phyloP scores from a whole-genome alignment of 495 filamentous ascomycete genomes.

The Penicillium bialowiezense region DNA sequence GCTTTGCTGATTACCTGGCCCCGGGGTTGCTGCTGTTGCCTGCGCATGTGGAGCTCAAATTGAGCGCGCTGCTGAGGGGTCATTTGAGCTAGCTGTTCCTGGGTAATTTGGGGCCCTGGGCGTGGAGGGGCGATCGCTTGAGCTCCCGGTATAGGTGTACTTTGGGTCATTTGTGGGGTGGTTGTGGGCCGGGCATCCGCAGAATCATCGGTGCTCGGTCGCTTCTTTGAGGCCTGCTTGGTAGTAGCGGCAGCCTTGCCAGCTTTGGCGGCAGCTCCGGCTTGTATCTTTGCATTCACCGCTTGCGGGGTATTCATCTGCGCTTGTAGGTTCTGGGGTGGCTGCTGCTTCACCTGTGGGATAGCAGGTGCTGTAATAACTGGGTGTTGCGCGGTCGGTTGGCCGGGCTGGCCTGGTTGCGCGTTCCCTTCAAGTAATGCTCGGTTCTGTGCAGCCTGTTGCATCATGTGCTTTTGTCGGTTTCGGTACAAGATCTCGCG shows the following conservation, averaged over 20 bases:
- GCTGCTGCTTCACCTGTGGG: slow-evolving; percentile 23
- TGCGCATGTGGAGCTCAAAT: slow-evolving; percentile 37
- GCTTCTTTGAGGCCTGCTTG: slow-evolving; percentile 51
- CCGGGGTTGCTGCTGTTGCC: slow-evolving; percentile 32
- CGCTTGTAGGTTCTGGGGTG: slow-evolving; percentile 21
- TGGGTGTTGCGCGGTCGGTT: slow-evolving; percentile 36
- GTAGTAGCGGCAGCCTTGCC: slow-evolving; percentile 24
- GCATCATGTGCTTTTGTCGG: slow-evolving; percentile 34
- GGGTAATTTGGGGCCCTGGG: slow-evolving; percentile 35
- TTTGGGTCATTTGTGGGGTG: slow-evolving; percentile 33
- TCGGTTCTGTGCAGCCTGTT: slow-evolving; percentile 24
- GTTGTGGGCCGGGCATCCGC: slow-evolving; percentile 47
- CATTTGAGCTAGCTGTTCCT: slow-evolving; percentile 53
- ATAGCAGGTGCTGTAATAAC: slow-evolving; percentile 20
- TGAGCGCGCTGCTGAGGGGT: slow-evolving; percentile 48
- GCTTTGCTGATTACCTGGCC: slow-evolving; percentile 24
- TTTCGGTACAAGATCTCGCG: slow-evolving; percentile 36
- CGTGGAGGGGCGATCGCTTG: slow-evolving; percentile 22
- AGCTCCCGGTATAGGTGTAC: slow-evolving; percentile 22
- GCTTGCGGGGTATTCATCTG: slow-evolving; percentile 14
- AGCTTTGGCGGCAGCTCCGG: slow-evolving; percentile 22
- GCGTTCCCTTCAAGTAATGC: slow-evolving; percentile 24
- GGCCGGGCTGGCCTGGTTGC: slow-evolving; percentile 28
- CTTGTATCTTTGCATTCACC: slow-evolving; percentile 19
- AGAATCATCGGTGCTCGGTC: slow-evolving; percentile 60